phyloP scores from a whole-genome alignment of 2,329 filamentous ascomycete species.

The Stemphylium beticola region DNA sequence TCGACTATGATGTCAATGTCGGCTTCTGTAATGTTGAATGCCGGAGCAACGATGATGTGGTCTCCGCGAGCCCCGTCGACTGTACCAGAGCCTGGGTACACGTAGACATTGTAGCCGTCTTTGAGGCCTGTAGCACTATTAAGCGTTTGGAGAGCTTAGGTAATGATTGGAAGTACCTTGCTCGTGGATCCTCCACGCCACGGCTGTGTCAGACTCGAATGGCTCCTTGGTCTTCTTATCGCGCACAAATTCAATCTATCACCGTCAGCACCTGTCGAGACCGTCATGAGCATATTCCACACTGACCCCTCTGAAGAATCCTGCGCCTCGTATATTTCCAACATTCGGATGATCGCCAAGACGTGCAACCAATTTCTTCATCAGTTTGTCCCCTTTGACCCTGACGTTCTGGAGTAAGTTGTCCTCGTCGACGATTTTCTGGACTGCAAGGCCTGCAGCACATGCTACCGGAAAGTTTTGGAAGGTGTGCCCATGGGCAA shows the following conservation, averaged over 20 bases:
- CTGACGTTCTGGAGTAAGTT: constrained; percentile 65
- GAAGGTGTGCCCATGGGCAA: constrained; percentile 68
- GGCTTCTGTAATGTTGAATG: constrained; percentile 66
- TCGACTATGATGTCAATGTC: constrained; percentile 65
- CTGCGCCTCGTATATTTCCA: constrained; percentile 66
- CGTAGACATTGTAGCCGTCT: constrained; percentile 57
- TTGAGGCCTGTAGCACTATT: constrained; percentile 45
- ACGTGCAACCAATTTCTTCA: constrained; percentile 50
- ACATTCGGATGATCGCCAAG: constrained; percentile 59
- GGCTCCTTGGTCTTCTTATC: constrained; percentile 62
- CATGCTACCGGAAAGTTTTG: constrained; percentile 67
- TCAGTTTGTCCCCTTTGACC: constrained; percentile 59
- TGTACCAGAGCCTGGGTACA: constrained; percentile 70
- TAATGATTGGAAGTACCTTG: constrained; percentile 47
- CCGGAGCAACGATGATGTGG: constrained; percentile 72
- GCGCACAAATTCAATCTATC: constrained; percentile 63
- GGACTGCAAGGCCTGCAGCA: constrained; percentile 67
- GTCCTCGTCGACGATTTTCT: constrained; percentile 63
- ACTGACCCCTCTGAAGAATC: constrained; percentile 64
- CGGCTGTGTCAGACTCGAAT: constrained; percentile 54
- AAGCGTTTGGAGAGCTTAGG: background rate
- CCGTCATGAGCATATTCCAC: background rate
- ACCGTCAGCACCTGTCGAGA: constrained; percentile 10
- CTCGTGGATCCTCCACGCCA: constrained; percentile 60
- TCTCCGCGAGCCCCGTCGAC: constrained; percentile 68